Evolutionary conservation across 352 stramenopile species (phyloP), one percentile per base, ranked within the genome.

Genomic region (Phytophthora pistaciae): DNA sequence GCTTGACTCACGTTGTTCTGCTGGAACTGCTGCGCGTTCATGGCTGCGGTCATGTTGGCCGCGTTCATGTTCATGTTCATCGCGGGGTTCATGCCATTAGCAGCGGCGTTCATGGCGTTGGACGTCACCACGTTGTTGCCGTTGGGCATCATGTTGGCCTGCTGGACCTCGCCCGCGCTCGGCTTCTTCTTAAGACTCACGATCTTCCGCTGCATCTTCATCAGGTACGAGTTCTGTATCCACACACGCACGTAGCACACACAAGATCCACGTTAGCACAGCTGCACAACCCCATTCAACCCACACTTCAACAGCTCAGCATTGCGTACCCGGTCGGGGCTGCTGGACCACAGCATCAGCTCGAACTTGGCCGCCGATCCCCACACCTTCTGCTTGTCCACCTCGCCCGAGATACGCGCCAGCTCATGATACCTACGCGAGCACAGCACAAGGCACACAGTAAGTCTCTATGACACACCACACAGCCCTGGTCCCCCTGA

Each of bases 141-240:
- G 29, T 75, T 80, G 1, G 69, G 14, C 69, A 83, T 80, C 66
- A 81, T 68, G 16, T 71, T 79, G 23, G 55, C 13, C 46, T 71
- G 74, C 44, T 77, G 68, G 54, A 76, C 56, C 5, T 86, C 77
- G 23, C 75, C 79, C 4, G 80, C 71, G 9, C 75, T 68, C 16
- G 84, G 70, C 56, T 94, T 94, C 49, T 90, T 91, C 70, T 92
- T 93, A 20, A 95, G 66, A 67, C 79, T 92, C 70, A 88, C 50
- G 61, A 95, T 93, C 74, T 94, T 95, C 38, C 87, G 78, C 76
- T 95, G 87, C 84, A 95, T 91, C 70, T 92, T 92, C 70, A 82
- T 85, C 73, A 94, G 63, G 66, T 95, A 95, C 67, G 84, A 91
- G 52, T 84, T 85, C 88, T 95, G 64, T 14, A 66, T 6, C 14